Base-by-base conservation (phyloP, 371 early-diverging fungal species). In the Antonospora locustae region DNA sequence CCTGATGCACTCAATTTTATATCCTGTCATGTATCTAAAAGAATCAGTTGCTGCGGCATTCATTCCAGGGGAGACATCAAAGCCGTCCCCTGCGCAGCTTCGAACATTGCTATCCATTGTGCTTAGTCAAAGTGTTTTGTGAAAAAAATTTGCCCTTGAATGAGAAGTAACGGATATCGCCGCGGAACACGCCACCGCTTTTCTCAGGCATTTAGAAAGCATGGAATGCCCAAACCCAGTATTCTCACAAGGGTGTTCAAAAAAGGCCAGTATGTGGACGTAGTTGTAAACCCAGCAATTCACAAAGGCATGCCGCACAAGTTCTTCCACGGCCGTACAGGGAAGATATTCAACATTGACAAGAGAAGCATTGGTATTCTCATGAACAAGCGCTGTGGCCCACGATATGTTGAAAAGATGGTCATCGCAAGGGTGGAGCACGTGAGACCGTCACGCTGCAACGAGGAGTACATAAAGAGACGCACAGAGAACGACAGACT, bases 241-340 rank as follows among this genome's bases (percentile, higher is more conserved):
- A 94, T 90, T 74, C 90, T 90, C 81, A 78, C 92, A 65, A 86
- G 83, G 80, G 83, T 78, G 73, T 95, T 88, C 85, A 86, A 87
- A 80, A 86, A 90, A 67, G 93, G 93, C 45, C 93, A 94, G 76
- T 86, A 88, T 63, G 95, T 94, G 58, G 93, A 93, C 79, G 85
- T 91, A 77, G 86, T 85, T 80, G 89, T 86, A 65, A 86, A 89
- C 79, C 84, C 82, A 61, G 87, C 93, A 64, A 79, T 93, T 72
- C 93, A 95, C 78, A 92, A 91, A 85, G 96, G 98, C 78, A 90
- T 97, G 92, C 98, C 98, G 71, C 93, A 95, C 88, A 94, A 92
- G 82, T 92, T 83, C 85, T 97, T 91, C 84, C 93, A 94, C 78
- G 95, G 93, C 80, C 83, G 80, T 23, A 65, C 70, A n/a, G 65